Evolutionary conservation across 2,329 filamentous ascomycete species (phyloP).

Genomic region (Pseudonectria foliicola): DNA sequence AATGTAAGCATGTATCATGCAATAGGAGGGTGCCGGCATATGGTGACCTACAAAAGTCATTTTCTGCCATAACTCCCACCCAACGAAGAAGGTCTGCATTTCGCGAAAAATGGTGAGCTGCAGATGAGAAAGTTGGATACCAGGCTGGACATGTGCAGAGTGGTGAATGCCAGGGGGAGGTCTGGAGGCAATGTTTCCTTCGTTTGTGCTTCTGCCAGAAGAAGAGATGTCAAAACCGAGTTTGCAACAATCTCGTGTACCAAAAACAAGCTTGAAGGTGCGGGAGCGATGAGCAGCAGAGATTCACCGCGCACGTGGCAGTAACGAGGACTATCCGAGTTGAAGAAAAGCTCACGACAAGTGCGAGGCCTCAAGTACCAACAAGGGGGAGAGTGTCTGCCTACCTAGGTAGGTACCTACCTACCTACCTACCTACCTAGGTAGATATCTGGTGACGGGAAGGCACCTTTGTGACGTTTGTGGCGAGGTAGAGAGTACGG

Average conservation of each 20-base stretch:
- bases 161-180: background rate
- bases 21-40: background rate
- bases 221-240: background rate
- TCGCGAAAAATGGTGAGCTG: constrained; percentile 1
- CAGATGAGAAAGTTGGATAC: background rate
- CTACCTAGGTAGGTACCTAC: no score
- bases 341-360: background rate
- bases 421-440: no score
- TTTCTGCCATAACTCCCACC: constrained; percentile 80
- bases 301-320: constrained; percentile 1
- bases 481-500: no score
- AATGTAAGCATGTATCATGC: constrained; percentile 1
- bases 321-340: background rate
- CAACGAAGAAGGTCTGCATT: constrained; percentile 50
- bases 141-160: background rate
- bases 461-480: no score
- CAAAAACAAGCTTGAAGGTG: background rate
- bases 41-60: constrained; percentile 70
- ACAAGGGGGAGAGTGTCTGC: no score
- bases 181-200: no score
- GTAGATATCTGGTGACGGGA: no score
- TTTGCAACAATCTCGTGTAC: background rate
- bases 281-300: background rate
- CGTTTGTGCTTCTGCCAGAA: no score
- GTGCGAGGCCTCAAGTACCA: background rate